These are phyloP conservation scores for Cytospora piceae DNA, from an alignment of 2,329 filamentous ascomycete genomes.

Conservation along the genomic window DNA sequence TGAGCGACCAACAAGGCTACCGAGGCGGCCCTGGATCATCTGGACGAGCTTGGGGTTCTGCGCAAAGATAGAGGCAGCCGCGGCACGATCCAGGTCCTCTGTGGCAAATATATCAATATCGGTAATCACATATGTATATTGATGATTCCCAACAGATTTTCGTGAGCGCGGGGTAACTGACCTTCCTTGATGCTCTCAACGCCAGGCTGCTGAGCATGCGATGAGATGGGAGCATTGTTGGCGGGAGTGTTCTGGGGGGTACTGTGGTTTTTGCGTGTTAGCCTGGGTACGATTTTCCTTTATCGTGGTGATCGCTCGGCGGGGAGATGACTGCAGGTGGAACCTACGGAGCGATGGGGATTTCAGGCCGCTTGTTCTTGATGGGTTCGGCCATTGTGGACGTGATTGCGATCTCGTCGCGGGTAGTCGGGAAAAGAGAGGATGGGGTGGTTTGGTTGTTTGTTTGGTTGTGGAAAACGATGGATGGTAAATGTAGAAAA, in stretches of 20 bases:
- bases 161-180: conserved; percentile 49
- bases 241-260: conserved; percentile 98
- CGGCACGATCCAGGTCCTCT: conserved; percentile 90
- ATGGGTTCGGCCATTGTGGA: conserved; percentile 65
- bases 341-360: conserved; percentile 62
- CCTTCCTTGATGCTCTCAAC: conserved; percentile 97
- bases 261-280: conserved; percentile 55
- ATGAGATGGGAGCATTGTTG: conserved; percentile 94
- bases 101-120: conserved; percentile 35
- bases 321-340: conserved; percentile 7
- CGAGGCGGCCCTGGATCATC: conserved; percentile 97
- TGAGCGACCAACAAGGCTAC: conserved; percentile 88
- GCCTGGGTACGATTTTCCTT: conserved; percentile 32
- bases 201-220: conserved; percentile 92
- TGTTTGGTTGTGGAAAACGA: conserved; percentile 13
- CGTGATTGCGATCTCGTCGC: conserved; percentile 36
- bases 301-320: conserved; percentile 25
- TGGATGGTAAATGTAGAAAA: conserved; percentile 20
- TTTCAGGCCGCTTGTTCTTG: conserved; percentile 64
- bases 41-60: conserved; percentile 93
- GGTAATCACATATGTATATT: conserved; percentile 8
- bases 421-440: conserved; percentile 32
- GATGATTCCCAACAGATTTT: conserved; percentile 8
- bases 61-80: conserved; percentile 90
- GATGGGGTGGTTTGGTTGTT: conserved; percentile 10